Percentiles rank a stretch among this genome's conserved stretches.
Conservation (phyloP, 179 eudicot species). For the Beta corolliflora region DNA sequence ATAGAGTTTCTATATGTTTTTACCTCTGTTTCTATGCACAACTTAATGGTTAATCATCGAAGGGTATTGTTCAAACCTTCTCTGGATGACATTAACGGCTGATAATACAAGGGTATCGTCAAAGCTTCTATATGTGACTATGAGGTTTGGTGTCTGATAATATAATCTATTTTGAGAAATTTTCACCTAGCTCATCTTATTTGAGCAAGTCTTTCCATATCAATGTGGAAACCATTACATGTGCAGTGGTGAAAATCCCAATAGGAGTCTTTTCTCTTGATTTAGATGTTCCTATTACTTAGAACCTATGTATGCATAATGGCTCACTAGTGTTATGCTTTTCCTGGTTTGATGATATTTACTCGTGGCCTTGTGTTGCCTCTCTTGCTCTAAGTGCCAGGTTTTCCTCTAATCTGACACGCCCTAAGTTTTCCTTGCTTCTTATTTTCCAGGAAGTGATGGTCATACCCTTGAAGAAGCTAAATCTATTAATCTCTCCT, state of each 20-base stretch:
- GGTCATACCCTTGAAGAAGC: constrained; percentile 98
- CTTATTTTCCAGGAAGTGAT: constrained; percentile 67
- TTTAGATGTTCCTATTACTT: not conserved
- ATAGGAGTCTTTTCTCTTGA: not conserved
- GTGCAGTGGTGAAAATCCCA: not conserved
- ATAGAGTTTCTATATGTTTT: not conserved
- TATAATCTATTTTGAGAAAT: not conserved
- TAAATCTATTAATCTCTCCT: constrained; percentile 87
- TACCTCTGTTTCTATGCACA: not conserved
- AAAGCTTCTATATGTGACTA: not conserved
- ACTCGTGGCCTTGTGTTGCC: constrained; percentile 1
- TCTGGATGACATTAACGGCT: not conserved
- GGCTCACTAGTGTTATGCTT: too few relatives aligned
- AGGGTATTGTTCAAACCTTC: not conserved
- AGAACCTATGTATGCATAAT: too few relatives aligned
- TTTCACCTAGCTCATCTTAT: not conserved
- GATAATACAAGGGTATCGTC: not conserved
- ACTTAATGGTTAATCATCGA: not conserved
- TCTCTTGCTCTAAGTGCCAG: constrained; percentile 5
- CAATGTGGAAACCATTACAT: not conserved
- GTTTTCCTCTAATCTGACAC: constrained; percentile 2
- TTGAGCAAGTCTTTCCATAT: not conserved
- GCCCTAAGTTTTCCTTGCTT: not conserved
- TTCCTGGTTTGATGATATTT: constrained; percentile 5
- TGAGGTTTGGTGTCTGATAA: not conserved